Base-by-base conservation (phyloP, 2,329 filamentous ascomycete species). In the Emydomyces testavorans region DNA sequence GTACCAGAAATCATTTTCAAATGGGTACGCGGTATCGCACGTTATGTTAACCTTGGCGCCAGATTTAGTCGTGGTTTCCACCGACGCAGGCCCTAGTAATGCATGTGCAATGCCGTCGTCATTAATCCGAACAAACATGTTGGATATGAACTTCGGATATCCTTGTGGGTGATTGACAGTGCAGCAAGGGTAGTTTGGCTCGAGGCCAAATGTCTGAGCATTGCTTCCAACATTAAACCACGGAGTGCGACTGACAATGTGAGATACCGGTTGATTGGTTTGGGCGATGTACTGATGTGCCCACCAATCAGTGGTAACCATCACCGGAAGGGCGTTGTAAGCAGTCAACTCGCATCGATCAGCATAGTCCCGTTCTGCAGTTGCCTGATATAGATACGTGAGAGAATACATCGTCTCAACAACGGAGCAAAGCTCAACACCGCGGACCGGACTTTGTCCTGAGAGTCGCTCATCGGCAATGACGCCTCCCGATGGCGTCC, bases 151-250 rank as follows among this genome's bases (percentile, higher is more conserved):
- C 53, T 78, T 78, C 0, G 76, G 74, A 51, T 72, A 76, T 6
- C 72, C 76, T 54, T 78, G 74, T 1, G 69, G 71, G 53, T 78
- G 73, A 49, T 79, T 79, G 50, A 79, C 76, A 1, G 75, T 76
- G 54, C 76, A 79, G 59, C 75, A 79, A 1, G 65, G 65, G 49
- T 63, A 76, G 28, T 74, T 67, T 1, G 72, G 71, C 48, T 76
- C 73, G 11, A 77, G 60, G 1, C 73, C 74, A 55, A 72, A 78
- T 0, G 70, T 72, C 32, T 72, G 66, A 1, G 68, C 68, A 23
- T 59, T 57, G 4, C 57, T 60, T 41, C 71, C 68, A 20, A 72
- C 69, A 46, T 75, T 75, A 47, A 62, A 76, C 57, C 75, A 77
- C 0, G 69, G 71, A 6, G 62, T 63, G 35, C 49, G 57, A 6